Conservation (phyloP, 495 filamentous ascomycete species). For the Oidiodendron maius region DNA sequence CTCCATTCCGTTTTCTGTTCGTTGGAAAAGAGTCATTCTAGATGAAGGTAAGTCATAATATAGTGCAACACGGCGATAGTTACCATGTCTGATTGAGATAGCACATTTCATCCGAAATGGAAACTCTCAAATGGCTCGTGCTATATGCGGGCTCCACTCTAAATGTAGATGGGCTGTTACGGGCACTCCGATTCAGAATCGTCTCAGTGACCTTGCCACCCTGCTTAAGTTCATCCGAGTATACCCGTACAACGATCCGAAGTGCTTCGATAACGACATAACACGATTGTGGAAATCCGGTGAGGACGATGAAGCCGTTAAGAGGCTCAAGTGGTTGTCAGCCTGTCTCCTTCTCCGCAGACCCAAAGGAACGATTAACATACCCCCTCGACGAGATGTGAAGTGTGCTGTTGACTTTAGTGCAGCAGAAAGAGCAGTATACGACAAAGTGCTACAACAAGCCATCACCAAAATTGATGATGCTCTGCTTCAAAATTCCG, state of each 20-base stretch:
- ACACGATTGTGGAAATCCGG: not conserved
- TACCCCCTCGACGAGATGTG: not conserved
- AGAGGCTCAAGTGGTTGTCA: not conserved
- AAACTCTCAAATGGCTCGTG: slow-evolving; percentile 27
- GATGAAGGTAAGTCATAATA: slow-evolving; percentile 36
- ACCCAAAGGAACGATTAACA: not conserved
- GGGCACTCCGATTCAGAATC: slow-evolving; percentile 40
- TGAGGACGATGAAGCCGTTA: not conserved
- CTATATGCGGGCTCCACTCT: slow-evolving; percentile 28
- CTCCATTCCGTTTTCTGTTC: slow-evolving; percentile 22
- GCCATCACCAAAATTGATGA: not conserved
- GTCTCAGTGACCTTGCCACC: slow-evolving; percentile 29
- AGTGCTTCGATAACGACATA: slow-evolving; percentile 29
- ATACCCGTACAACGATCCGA: slow-evolving; percentile 32
- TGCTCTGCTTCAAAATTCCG: not conserved
- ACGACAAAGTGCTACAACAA: not conserved
- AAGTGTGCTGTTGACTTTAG: not conserved
- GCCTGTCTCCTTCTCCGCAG: not conserved
- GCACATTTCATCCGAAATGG: slow-evolving; percentile 37
- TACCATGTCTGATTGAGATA: slow-evolving; percentile 17
- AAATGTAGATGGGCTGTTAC: slow-evolving; percentile 36
- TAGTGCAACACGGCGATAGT: no score
- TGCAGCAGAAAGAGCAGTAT: not conserved
- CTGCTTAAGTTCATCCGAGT: slow-evolving; percentile 34
- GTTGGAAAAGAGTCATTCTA: slow-evolving; percentile 35